Conservation (phyloP, 768 basidiomycete species). For the Paxillus rubicundulus region DNA sequence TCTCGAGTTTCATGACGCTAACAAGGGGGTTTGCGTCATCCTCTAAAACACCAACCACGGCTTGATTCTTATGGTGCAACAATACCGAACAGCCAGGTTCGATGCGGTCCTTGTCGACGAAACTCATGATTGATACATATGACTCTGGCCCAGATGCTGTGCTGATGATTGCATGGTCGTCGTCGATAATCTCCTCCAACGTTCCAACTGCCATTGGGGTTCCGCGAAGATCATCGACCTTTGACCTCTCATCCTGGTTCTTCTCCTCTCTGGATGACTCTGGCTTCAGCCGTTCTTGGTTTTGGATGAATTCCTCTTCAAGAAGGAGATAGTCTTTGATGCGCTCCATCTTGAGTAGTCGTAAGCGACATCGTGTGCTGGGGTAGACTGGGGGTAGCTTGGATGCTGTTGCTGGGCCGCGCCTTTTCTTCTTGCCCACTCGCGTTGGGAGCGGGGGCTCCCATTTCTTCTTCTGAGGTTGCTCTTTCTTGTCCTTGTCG, state of each 20-base stretch:
- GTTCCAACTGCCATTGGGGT: constrained; percentile 98
- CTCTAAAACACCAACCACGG: constrained; percentile 92
- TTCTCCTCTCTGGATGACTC: constrained; percentile 88
- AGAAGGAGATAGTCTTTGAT: constrained; percentile 97
- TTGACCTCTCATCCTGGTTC: constrained; percentile 91
- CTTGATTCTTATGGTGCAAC: constrained; percentile 92
- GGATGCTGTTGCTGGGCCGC: constrained; percentile 86
- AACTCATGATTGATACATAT: constrained; percentile 96
- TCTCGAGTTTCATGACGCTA: constrained; percentile 98
- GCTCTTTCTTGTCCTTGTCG: constrained; percentile 47
- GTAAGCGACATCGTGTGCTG: constrained; percentile 92
- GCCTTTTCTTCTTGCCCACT: constrained; percentile 93
- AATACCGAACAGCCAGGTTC: constrained; percentile 96
- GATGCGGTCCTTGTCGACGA: constrained; percentile 96
- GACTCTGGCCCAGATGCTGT: constrained; percentile 93
- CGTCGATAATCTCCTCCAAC: constrained; percentile 96
- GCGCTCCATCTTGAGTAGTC: constrained; percentile 93
- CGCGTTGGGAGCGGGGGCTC: constrained; percentile 96
- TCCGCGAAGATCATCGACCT: constrained; percentile 92
- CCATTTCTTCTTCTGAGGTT: constrained; percentile 87
- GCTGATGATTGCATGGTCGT: constrained; percentile 98
- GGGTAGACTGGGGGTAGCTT: constrained; percentile 93
- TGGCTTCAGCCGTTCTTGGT: constrained; percentile 88
- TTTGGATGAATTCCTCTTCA: constrained; percentile 92
- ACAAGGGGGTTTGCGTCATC: constrained; percentile 96